Conservation (phyloP, 2,329 filamentous ascomycete genomes). For the Cladosporium oxysporum region DNA sequence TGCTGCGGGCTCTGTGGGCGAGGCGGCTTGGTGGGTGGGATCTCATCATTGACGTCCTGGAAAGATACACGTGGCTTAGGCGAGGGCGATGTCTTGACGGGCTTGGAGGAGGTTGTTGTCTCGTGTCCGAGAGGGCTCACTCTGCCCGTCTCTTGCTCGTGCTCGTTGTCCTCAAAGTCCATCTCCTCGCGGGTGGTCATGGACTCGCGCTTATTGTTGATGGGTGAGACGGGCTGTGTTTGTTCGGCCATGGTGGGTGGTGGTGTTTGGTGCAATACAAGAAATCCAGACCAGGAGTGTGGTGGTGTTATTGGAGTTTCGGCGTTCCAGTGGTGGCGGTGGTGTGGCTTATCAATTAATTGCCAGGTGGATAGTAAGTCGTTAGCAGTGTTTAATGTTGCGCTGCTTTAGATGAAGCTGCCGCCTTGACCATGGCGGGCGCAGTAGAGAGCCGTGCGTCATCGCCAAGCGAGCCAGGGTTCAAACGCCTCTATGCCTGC, state of each 20-base stretch:
- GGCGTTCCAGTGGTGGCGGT: background rate
- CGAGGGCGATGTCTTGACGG: constrained; percentile 37
- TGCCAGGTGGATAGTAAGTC: background rate
- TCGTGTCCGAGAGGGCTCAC: constrained; percentile 45
- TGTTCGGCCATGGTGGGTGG: constrained; percentile 28
- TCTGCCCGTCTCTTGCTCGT: constrained; percentile 61
- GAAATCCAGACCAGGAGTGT: background rate
- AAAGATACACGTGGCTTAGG: constrained; percentile 50
- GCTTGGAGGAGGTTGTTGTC: constrained; percentile 33
- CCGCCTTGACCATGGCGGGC: constrained; percentile 14
- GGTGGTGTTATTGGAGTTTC: background rate
- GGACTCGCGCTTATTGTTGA: constrained; percentile 38
- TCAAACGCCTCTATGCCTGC: background rate
- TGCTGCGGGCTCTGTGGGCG: constrained; percentile 78
- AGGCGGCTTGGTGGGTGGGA: constrained; percentile 73
- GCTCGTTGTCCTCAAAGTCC: constrained; percentile 54
- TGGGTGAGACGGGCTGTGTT: constrained; percentile 29
- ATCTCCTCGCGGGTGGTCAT: constrained; percentile 42
- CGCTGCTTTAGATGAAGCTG: background rate
- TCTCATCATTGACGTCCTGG: constrained; percentile 51
- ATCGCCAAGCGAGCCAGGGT: background rate
- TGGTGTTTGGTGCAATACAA: background rate
- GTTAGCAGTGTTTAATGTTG: background rate
- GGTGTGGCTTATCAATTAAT: background rate
- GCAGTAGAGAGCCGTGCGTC: constrained; percentile 5